Evolutionary conservation across 2,329 filamentous ascomycete species (phyloP).

Genomic region (Fusarium sp.): DNA sequence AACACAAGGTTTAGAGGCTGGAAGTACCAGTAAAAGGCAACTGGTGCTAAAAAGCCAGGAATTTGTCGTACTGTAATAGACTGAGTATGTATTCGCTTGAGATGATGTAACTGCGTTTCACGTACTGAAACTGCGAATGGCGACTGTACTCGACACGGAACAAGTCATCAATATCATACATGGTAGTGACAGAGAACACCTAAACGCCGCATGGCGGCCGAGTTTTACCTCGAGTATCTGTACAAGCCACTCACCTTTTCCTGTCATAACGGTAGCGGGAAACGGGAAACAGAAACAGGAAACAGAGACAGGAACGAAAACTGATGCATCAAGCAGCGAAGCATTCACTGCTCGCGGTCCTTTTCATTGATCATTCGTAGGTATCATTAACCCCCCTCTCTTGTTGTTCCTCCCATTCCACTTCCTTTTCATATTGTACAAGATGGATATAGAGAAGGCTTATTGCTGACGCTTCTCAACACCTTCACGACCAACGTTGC

Average conservation of each 20-base stretch:
- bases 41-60: neutral
- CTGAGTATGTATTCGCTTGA: neutral
- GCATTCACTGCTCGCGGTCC: slow-evolving; percentile 1
- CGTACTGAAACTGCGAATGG: neutral
- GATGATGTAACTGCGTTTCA: neutral
- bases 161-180: neutral
- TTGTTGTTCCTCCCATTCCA: neutral
- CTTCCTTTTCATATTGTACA: neutral
- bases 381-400: slow-evolving; percentile 23
- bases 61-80: neutral
- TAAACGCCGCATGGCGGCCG: neutral
- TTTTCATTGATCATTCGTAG: slow-evolving; percentile 21
- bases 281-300: neutral
- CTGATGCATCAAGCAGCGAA: neutral
- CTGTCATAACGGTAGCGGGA: neutral
- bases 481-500: slow-evolving; percentile 70
- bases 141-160: neutral
- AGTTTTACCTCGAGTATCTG: too few relatives aligned
- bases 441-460: neutral
- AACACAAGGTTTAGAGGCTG: neutral
- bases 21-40: neutral
- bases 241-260: neutral
- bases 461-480: slow-evolving; percentile 31
- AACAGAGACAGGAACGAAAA: neutral
- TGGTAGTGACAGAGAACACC: neutral